These are phyloP conservation scores for Inonotus obliquus DNA, from an alignment of 1,284 basidiomycete species.

Conservation along the genomic window DNA sequence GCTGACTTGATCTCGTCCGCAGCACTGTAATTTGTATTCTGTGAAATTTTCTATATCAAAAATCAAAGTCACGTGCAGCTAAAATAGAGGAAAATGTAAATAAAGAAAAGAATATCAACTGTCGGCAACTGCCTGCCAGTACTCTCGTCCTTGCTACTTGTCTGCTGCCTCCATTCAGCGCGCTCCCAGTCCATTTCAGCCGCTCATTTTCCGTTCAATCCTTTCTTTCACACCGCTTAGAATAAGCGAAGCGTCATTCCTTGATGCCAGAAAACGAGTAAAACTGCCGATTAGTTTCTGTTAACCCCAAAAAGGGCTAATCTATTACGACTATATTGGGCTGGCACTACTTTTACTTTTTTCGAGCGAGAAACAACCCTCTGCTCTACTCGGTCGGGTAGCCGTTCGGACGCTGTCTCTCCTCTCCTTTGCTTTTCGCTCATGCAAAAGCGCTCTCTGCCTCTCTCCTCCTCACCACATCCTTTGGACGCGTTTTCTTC, in stretches of 20 bases:
- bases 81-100: neutral
- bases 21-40: neutral
- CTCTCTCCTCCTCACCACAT: neutral
- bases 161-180: neutral
- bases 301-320: neutral
- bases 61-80: neutral
- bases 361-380: neutral
- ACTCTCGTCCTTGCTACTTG: neutral
- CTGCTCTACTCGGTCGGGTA: neutral
- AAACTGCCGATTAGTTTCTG: neutral
- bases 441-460: conserved; percentile 10
- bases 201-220: neutral
- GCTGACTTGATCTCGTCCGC: neutral
- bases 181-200: neutral
- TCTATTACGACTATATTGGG: neutral
- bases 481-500: neutral
- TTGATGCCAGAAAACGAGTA: neutral
- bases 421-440: neutral
- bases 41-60: neutral
- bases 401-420: neutral
- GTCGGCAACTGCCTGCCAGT: too few species aligned
- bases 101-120: neutral
- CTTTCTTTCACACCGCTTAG: neutral
- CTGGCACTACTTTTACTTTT: neutral
- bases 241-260: neutral